Base-by-base conservation (phyloP, 345 rosid genomes). In the Salix udensis region DNA sequence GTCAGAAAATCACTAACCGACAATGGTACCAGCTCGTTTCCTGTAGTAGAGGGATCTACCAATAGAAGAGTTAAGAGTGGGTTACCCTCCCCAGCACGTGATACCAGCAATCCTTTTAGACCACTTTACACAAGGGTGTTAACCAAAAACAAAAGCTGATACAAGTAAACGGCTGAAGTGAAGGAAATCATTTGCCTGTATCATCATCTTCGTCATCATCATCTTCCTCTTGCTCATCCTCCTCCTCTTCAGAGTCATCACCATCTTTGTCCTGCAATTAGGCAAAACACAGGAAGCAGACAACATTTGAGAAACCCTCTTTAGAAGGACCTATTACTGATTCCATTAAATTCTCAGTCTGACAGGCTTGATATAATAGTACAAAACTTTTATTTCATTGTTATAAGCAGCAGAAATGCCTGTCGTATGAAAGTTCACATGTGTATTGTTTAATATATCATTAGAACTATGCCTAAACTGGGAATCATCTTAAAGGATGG, bases 201-300 rank as follows among this genome's bases (percentile, higher is more conserved):
- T 79, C 81, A 28, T 61, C 85, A 12, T 60, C 81, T 6, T 78
- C 77, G 2, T 76, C 83, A 1, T 78, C 84, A 1, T 68, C 85
- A 11, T 83, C 86, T 0, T 79, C 86, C 8, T 80, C 84, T 16
- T 88, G 86, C 24, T 83, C 84, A 8, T 88, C 85, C 15, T 86
- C 90, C 44, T 88, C 91, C 31, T 87, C 89, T 9, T 86, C 92
- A 6, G 88, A 78, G 10, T 86, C 92, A 34, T 80, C 87, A 0
- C 82, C 91, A 55, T 85, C 88, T 71, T 90, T 88, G 53, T 82
- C 93, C 91, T 90, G 81, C 4, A 74, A 60, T 70, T 40, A 53
- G 52, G 68, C 72, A 69, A 12, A n/a, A 12, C 44, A 68, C 62
- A 72, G 69, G 70, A 50, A 74, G 71, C 68, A 70, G 26, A 31